These are phyloP conservation scores for Cichorium intybus DNA, from an alignment of 140 eudicot genomes.

Conservation along the genomic window DNA sequence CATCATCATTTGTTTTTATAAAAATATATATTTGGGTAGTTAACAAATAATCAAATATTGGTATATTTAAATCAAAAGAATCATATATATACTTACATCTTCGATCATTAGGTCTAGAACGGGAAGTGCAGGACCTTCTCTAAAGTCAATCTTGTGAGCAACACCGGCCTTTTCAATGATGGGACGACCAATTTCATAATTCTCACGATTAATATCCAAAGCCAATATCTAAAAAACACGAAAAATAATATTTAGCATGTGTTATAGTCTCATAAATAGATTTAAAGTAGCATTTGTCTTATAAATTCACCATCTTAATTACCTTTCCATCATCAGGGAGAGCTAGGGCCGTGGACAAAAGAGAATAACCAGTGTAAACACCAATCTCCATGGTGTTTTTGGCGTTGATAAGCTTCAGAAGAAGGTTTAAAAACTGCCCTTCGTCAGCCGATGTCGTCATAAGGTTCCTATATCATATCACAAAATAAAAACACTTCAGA, in stretches of 20 bases:
- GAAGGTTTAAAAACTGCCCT: constrained; percentile 65
- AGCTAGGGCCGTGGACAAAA: constrained; percentile 72
- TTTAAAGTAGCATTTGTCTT: neutral
- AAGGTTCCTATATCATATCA: constrained; percentile 42
- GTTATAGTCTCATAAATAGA: neutral
- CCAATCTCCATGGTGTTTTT: constrained; percentile 81
- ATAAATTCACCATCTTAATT: neutral
- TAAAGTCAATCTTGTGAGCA: constrained; percentile 38
- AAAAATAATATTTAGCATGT: neutral
- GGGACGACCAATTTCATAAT: constrained; percentile 35
- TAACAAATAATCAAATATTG: neutral
- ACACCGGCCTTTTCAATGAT: constrained; percentile 38
- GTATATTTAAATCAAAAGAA: neutral
- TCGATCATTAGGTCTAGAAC: constrained; percentile 31
- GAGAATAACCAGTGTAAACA: constrained; percentile 70
- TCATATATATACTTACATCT: constrained; percentile 25
- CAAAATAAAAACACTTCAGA: neutral
- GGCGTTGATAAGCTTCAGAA: constrained; percentile 61
- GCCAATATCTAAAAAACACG: constrained; percentile 30
- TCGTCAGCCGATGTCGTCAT: constrained; percentile 75
- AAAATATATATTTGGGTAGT: neutral
- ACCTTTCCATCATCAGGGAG: constrained; percentile 77
- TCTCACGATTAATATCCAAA: constrained; percentile 36
- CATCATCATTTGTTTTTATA: too few relatives aligned
- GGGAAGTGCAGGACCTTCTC: constrained; percentile 42